phyloP scores from a whole-genome alignment of 2,329 filamentous ascomycete species.

The Aspergillus fischeri region DNA sequence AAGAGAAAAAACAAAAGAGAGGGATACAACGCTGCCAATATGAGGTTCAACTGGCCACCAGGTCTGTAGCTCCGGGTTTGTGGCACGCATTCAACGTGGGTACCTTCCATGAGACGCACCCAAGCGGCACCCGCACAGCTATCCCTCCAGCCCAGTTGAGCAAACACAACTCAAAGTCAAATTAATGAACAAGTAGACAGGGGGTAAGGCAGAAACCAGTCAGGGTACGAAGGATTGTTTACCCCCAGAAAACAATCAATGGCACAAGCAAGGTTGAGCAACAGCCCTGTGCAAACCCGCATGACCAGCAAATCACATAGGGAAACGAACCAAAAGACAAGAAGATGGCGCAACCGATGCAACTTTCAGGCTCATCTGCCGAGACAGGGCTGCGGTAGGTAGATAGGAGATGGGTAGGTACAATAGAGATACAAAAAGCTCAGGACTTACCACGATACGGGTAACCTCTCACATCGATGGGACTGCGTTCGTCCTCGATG shows the following conservation, averaged over 20 bases:
- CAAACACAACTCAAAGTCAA: neutral
- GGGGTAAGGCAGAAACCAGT: neutral
- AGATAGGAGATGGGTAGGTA: neutral
- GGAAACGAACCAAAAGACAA: conserved; percentile 24
- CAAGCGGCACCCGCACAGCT: neutral
- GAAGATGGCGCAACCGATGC: conserved; percentile 33
- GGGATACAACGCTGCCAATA: neutral
- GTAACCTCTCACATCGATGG: conserved; percentile 36
- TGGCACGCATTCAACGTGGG: neutral
- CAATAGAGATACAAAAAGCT: conserved; percentile 7
- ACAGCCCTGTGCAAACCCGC: conserved; percentile 9
- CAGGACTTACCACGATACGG: conserved; percentile 38
- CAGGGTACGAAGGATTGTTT: neutral
- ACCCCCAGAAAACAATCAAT: neutral
- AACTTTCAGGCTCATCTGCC: conserved; percentile 22
- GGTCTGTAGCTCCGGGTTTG: neutral
- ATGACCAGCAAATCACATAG: conserved; percentile 11
- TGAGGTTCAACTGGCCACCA: neutral
- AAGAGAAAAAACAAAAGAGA: conserved; percentile 3
- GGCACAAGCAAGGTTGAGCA: neutral
- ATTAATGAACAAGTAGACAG: neutral
- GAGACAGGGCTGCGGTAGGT: neutral
- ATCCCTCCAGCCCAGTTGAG: neutral
- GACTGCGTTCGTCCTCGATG: conserved; percentile 37
- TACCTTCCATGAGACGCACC: neutral